Percentiles rank a stretch among this genome's conserved stretches.
phyloP scores from a whole-genome alignment of 140 eudicot genomes.

The Anethum foeniculum region DNA sequence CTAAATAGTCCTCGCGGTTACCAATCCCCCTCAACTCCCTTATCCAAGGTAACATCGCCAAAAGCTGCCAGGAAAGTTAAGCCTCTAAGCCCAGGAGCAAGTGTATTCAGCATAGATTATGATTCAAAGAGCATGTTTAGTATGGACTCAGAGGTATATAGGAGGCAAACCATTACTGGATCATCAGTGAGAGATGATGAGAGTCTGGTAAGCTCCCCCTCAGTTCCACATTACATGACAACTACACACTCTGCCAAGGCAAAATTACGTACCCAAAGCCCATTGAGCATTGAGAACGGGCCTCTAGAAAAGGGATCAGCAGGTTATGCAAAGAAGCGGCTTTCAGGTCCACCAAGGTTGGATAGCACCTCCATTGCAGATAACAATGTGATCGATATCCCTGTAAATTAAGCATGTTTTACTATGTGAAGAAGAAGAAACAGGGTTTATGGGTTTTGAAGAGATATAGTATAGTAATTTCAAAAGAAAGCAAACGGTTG shows the following conservation, averaged over 20 bases:
- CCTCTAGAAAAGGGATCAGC: constrained; percentile 37
- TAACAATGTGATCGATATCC: constrained; percentile 11
- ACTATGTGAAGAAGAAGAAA: neutral
- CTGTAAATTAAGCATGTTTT: constrained; percentile 3
- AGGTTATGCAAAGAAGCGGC: constrained; percentile 45
- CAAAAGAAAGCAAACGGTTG: neutral
- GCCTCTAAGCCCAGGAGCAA: constrained; percentile 35
- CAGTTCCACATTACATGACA: constrained; percentile 75
- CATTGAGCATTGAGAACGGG: constrained; percentile 38
- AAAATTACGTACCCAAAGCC: constrained; percentile 33
- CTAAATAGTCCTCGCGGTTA: constrained; percentile 14
- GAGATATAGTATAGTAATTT: neutral
- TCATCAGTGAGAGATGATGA: constrained; percentile 65
- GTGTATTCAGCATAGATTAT: constrained; percentile 40
- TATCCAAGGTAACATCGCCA: constrained; percentile 12
- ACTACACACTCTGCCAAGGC: constrained; percentile 72
- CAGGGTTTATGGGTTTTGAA: neutral
- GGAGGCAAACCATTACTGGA: constrained; percentile 70
- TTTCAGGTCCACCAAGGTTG: constrained; percentile 49
- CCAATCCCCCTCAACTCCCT: constrained; percentile 26
- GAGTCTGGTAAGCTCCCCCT: constrained; percentile 61
- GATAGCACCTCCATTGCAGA: constrained; percentile 19
- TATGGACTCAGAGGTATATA: constrained; percentile 45
- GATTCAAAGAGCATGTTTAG: constrained; percentile 56
- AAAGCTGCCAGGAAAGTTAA: constrained; percentile 32